Evolutionary conservation across 2,329 filamentous ascomycete species (phyloP).

Genomic region (Penicillium sp.): DNA sequence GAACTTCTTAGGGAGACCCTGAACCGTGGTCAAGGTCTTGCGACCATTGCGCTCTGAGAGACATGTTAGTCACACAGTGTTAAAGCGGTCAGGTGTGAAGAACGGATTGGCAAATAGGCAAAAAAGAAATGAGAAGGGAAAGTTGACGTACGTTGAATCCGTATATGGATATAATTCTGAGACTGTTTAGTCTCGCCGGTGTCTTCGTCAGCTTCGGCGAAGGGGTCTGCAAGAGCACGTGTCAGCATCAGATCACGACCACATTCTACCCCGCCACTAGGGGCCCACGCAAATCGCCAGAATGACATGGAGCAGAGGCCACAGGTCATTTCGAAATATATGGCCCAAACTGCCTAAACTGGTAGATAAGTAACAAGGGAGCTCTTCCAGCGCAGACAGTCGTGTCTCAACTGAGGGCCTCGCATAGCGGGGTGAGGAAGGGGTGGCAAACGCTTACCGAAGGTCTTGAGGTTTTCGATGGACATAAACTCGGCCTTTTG

Average conservation of each 20-base stretch:
- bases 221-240: conserved; percentile 75
- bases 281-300: conserved; percentile 18
- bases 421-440: conserved; percentile 3
- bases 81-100: conserved; percentile 14
- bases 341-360: not conserved
- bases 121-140: conserved; percentile 3
- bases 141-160: conserved; percentile 86
- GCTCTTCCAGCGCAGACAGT: not conserved
- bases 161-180: conserved; percentile 99
- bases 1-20: conserved; percentile 98
- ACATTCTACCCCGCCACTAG: conserved; percentile 44
- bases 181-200: conserved; percentile 93
- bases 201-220: conserved; percentile 99
- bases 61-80: conserved; percentile 27
- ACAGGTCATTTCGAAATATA: not conserved
- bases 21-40: conserved; percentile 99
- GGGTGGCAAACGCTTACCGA: conserved; percentile 68
- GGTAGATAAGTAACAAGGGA: not conserved
- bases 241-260: conserved; percentile 38
- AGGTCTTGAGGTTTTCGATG: conserved; percentile 98
- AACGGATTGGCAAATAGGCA: not conserved
- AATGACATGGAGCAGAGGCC: conserved; percentile 11
- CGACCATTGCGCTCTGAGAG: conserved; percentile 97
- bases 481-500: conserved; percentile 90
- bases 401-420: not conserved